A percentile compares a stretch with the other conserved stretches of the same genome.
These are phyloP conservation scores for Panaeolus papilionaceus DNA, from an alignment of 768 basidiomycete species.

Conservation along the genomic window DNA sequence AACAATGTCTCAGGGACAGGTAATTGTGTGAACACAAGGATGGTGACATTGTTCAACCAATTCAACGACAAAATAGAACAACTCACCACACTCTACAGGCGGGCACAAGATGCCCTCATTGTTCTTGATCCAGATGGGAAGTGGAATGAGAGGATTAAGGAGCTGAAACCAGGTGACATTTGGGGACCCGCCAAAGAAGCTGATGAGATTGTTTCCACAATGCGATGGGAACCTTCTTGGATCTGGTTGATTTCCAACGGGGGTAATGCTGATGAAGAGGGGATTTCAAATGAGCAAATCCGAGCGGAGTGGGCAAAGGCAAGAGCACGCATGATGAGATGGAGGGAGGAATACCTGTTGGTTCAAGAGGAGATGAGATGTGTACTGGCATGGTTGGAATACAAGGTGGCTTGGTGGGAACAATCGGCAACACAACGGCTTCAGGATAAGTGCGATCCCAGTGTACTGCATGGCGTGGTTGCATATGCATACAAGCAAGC, in stretches of 20 bases:
- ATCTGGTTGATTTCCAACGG: background rate
- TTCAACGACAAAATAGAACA: slow-evolving; percentile 19
- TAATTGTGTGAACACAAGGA: slow-evolving; percentile 29
- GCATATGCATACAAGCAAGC: background rate
- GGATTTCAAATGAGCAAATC: background rate
- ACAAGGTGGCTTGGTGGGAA: background rate
- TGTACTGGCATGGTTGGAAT: background rate
- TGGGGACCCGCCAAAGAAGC: background rate
- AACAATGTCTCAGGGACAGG: slow-evolving; percentile 30
- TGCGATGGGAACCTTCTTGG: background rate
- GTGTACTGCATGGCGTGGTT: background rate
- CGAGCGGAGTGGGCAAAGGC: background rate
- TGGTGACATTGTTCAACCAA: slow-evolving; percentile 23
- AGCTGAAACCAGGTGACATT: background rate
- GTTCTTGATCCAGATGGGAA: background rate
- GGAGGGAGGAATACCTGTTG: background rate
- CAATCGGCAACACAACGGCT: background rate
- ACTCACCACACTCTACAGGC: slow-evolving; percentile 5
- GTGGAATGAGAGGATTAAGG: background rate
- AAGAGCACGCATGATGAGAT: background rate
- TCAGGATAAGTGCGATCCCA: background rate
- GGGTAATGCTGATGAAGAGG: background rate
- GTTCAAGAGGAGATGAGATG: background rate
- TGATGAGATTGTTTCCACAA: background rate
- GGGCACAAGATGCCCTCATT: background rate